phyloP scores from a whole-genome alignment of 805 yeast species.

The Zygosaccharomyces rouxii region DNA sequence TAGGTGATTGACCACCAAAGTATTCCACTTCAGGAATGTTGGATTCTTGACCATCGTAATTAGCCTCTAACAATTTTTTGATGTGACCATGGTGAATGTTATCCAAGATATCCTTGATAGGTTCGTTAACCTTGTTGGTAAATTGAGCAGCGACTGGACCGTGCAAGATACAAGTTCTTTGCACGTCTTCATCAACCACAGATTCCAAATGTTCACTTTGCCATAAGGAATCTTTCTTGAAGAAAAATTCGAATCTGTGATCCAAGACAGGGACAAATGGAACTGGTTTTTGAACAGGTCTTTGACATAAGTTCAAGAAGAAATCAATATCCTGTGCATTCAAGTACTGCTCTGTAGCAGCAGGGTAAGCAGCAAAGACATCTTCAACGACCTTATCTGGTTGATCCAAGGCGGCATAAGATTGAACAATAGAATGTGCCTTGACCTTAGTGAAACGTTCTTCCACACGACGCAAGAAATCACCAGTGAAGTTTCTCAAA shows the following conservation, averaged over 20 bases:
- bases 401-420: slow-evolving; percentile 58
- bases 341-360: slow-evolving; percentile 73
- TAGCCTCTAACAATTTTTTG: slow-evolving; percentile 57
- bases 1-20: slow-evolving; percentile 66
- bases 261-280: slow-evolving; percentile 96
- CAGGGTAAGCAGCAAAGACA: slow-evolving; percentile 66
- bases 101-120: slow-evolving; percentile 86
- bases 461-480: slow-evolving; percentile 87
- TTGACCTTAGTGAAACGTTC: slow-evolving; percentile 76
- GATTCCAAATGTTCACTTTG: slow-evolving; percentile 97
- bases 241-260: slow-evolving; percentile 89
- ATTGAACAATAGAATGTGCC: slow-evolving; percentile 68
- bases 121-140: slow-evolving; percentile 83
- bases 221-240: slow-evolving; percentile 98
- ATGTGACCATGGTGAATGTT: slow-evolving; percentile 88
- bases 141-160: slow-evolving; percentile 98
- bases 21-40: slow-evolving; percentile 85
- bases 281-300: slow-evolving; percentile 91
- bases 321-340: slow-evolving; percentile 94
- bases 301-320: slow-evolving; percentile 77
- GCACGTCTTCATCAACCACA: slow-evolving; percentile 92
- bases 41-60: slow-evolving; percentile 64
- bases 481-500: slow-evolving; percentile 82
- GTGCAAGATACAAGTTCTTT: slow-evolving; percentile 97
- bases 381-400: slow-evolving; percentile 60